Evolutionary conservation across 768 basidiomycete species (phyloP).

Genomic region (Steccherinum ochraceum): DNA sequence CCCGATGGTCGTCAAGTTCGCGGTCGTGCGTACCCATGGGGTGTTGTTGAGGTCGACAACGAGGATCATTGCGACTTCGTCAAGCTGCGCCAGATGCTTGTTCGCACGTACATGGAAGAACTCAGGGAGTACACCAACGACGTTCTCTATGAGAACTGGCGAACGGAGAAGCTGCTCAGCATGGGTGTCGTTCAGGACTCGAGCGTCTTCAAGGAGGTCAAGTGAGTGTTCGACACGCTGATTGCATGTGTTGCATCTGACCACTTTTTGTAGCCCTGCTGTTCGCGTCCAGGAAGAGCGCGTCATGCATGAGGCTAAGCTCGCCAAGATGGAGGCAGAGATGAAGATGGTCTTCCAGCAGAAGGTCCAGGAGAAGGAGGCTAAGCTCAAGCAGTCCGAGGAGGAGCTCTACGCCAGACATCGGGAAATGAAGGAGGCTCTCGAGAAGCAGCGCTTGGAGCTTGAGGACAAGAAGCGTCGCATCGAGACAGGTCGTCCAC

Average conservation of each 20-base stretch:
- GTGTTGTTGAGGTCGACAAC: conserved; percentile 98
- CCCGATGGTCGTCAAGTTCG: conserved; percentile 90
- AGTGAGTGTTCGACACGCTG: conserved; percentile 51
- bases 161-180: conserved; percentile 89
- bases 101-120: conserved; percentile 99
- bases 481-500: conserved; percentile 88
- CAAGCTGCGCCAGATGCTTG: conserved; percentile 98
- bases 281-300: conserved; percentile 96
- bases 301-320: conserved; percentile 91
- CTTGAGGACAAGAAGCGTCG: conserved; percentile 98
- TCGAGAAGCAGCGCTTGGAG: conserved; percentile 93
- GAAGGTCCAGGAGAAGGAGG: conserved; percentile 99
- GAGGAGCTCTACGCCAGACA: conserved; percentile 98
- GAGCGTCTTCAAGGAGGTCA: conserved; percentile 98
- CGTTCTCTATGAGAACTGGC: conserved; percentile 96
- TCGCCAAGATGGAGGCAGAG: conserved; percentile 99
- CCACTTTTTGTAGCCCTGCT: conserved; percentile 62
- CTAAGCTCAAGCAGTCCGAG: conserved; percentile 97
- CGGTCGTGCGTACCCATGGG: conserved; percentile 97
- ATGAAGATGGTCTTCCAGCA: conserved; percentile 99
- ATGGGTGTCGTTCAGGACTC: conserved; percentile 99
- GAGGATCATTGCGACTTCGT: conserved; percentile 99
- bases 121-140: conserved; percentile 95
- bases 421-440: conserved; percentile 98
- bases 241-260: conserved; percentile 2